Conservation (phyloP, 2,329 filamentous ascomycete genomes). For the Aspergillus costaricaensis region DNA sequence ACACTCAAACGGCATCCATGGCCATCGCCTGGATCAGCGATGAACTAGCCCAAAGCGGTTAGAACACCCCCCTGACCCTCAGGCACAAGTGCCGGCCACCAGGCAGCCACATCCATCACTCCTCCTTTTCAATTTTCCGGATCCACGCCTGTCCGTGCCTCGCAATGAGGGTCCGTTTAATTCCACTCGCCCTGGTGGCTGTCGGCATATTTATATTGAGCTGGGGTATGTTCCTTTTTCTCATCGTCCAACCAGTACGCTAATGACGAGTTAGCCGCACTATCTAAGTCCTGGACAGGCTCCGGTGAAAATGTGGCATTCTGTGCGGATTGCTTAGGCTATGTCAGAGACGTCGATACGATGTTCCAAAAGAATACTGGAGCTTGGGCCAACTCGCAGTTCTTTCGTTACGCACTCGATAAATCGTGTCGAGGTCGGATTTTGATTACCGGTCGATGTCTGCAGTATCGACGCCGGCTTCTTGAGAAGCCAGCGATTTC, state of each 20-base stretch:
- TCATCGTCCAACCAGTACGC: not conserved
- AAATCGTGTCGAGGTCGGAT: constrained; percentile 17
- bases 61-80: not conserved
- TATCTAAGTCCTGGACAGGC: not conserved
- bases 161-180: not conserved
- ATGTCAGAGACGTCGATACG: constrained; percentile 15
- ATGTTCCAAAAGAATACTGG: constrained; percentile 10
- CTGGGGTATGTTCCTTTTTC: not conserved
- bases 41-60: not conserved
- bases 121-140: not conserved
- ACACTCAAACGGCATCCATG: no score
- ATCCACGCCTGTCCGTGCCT: not conserved
- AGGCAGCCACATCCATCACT: not conserved
- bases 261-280: not conserved
- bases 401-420: constrained; percentile 19
- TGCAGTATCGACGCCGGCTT: constrained; percentile 17
- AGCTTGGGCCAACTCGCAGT: constrained; percentile 15
- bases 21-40: no score
- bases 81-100: not conserved
- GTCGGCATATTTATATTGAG: not conserved
- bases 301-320: constrained; percentile 1
- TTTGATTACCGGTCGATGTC: constrained; percentile 13
- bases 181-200: not conserved
- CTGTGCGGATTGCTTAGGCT: constrained; percentile 20
- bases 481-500: constrained; percentile 12